Conservation (phyloP, 371 early-diverging fungal species). For the Actinomortierella ambigua region DNA sequence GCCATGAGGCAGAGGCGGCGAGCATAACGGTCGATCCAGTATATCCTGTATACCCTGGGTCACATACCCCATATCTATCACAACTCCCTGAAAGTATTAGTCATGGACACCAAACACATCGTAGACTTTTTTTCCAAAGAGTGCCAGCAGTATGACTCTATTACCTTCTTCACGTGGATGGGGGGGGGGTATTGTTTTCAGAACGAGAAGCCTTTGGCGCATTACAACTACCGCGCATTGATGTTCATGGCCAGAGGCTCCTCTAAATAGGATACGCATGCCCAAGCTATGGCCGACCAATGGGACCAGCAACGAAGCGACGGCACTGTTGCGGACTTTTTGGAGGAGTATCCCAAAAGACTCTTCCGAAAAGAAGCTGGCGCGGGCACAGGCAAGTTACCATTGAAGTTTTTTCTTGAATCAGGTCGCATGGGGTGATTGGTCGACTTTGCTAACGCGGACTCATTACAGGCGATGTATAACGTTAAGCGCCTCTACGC, state of each 20-base stretch:
- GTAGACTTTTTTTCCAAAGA: not conserved
- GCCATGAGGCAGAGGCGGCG: slow-evolving; percentile 9
- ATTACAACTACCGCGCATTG: not conserved
- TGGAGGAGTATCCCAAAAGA: not conserved
- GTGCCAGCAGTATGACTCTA: not conserved
- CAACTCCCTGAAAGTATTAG: not conserved
- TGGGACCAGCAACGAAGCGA: not conserved
- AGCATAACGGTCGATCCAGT: no score
- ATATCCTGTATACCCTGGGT: no score
- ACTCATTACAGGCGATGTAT: no score
- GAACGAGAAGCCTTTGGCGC: not conserved
- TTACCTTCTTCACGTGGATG: slow-evolving; percentile 1
- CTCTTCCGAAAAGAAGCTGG: slow-evolving; percentile 2
- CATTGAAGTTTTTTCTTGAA: not conserved
- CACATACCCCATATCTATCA: no score
- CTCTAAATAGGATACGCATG: not conserved
- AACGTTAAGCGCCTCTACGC: no score
- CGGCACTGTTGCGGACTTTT: not conserved
- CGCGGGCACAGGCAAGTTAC: not conserved
- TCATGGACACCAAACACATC: slow-evolving; percentile 1
- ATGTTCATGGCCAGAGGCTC: slow-evolving; percentile 1
- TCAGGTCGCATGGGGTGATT: not conserved
- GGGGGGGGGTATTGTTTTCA: not conserved
- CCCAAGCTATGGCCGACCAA: not conserved
- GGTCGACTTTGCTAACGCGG: no score